phyloP scores from a whole-genome alignment of 2,329 filamentous ascomycete species.

The Fusarium heterosporum region DNA sequence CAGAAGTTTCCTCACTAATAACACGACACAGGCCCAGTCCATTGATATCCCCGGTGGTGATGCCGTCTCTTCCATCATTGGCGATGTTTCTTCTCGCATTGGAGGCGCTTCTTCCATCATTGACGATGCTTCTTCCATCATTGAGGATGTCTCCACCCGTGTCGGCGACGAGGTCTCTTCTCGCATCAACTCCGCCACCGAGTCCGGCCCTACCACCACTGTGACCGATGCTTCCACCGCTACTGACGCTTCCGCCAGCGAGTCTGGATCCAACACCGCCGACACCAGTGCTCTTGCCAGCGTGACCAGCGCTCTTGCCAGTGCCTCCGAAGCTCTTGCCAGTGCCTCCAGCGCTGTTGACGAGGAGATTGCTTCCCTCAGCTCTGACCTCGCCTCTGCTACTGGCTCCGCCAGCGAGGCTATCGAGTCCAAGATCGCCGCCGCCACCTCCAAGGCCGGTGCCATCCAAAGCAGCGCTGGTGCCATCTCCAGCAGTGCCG shows the following conservation, averaged over 20 bases:
- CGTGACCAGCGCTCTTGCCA: slow-evolving; percentile 34
- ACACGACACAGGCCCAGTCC: slow-evolving; percentile 31
- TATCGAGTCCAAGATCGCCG: slow-evolving; percentile 32
- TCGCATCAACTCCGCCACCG: slow-evolving; percentile 17
- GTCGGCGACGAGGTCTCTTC: slow-evolving; percentile 23
- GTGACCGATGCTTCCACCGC: slow-evolving; percentile 22
- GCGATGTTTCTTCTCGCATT: slow-evolving; percentile 22
- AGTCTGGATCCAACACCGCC: slow-evolving; percentile 12
- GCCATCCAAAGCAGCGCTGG: slow-evolving; percentile 15
- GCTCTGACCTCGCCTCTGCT: slow-evolving; percentile 45
- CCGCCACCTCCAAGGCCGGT: slow-evolving; percentile 33
- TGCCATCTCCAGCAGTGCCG: slow-evolving; percentile 17
- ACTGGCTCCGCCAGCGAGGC: slow-evolving; percentile 35
- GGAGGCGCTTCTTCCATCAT: slow-evolving; percentile 17
- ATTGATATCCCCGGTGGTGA: slow-evolving; percentile 18
- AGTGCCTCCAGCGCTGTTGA: slow-evolving; percentile 19
- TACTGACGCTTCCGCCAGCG: slow-evolving; percentile 23
- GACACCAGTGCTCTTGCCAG: slow-evolving; percentile 38
- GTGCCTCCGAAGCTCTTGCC: slow-evolving; percentile 1
- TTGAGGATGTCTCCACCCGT: slow-evolving; percentile 22
- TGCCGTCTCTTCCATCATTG: slow-evolving; percentile 28
- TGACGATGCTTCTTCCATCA: slow-evolving; percentile 2
- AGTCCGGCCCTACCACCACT: slow-evolving; percentile 19
- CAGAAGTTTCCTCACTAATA: slow-evolving; percentile 8
- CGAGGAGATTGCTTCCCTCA: slow-evolving; percentile 40